These are phyloP conservation scores for Silene conica DNA, from an alignment of 148 eudicot genomes.

Conservation along the genomic window DNA sequence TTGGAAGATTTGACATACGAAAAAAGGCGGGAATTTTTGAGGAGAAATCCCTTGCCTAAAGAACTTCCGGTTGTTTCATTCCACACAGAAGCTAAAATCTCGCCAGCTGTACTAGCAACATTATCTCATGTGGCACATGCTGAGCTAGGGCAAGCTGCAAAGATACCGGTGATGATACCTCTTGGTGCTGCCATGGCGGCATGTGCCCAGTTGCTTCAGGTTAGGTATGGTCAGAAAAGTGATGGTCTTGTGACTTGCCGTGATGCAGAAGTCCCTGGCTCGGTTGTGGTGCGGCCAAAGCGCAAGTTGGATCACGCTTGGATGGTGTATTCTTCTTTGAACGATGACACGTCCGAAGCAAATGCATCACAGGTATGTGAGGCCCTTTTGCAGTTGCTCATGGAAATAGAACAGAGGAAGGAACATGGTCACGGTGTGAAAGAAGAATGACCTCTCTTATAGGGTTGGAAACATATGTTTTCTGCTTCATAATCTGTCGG, in stretches of 20 bases:
- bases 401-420: constrained; percentile 65
- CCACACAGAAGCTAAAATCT: constrained; percentile 84
- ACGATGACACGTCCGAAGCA: constrained; percentile 66
- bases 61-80: constrained; percentile 83
- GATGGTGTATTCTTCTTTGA: constrained; percentile 89
- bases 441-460: constrained; percentile 38
- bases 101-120: constrained; percentile 88
- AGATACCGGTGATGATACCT: constrained; percentile 81
- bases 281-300: constrained; percentile 73
- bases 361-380: constrained; percentile 89
- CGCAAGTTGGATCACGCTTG: constrained; percentile 91
- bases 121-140: constrained; percentile 91
- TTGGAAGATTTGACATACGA: constrained; percentile 90
- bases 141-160: constrained; percentile 69
- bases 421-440: constrained; percentile 34
- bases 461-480: background rate
- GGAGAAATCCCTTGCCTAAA: constrained; percentile 56
- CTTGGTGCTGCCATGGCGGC: constrained; percentile 97
- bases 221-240: constrained; percentile 82
- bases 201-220: constrained; percentile 84
- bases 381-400: constrained; percentile 74
- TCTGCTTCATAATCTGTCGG: background rate
- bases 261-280: constrained; percentile 99
- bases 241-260: constrained; percentile 92
- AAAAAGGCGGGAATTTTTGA: constrained; percentile 69